Base-by-base conservation (phyloP, 2,329 filamentous ascomycete genomes). In the Colletotrichum sojae region DNA sequence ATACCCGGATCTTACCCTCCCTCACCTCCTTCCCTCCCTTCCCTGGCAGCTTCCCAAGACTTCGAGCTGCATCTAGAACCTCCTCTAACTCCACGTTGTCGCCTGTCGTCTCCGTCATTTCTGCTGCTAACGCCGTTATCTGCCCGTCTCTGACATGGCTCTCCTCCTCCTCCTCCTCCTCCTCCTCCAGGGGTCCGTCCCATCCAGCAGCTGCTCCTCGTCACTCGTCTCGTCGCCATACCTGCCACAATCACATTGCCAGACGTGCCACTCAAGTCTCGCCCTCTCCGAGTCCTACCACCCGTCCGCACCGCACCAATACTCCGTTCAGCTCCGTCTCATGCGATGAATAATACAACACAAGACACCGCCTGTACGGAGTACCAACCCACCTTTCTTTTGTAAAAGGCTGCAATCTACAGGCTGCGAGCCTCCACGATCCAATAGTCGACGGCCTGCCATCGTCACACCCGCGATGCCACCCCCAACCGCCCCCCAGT, bases 41-140 rank as follows among this genome's bases (percentile, higher is more conserved):
- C 31, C 27, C 27, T 31, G 61, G 31, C 66, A 43, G 31, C 61
- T 59, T 59, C 43, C 51, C 49, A 36, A 48, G n/a, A 45, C 48
- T 59, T 66, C 61, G 54, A 60, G 31, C 40, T 60, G 66, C 62
- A 25, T 69, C 66, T 66, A 61, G 62, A 68, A 69, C 49, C 40
- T 60, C 40, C 49, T 43, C 49, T 20, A 31, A 16, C n/a, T 5
- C 48, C 39, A 12, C 25, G n/a, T 8, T 4, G 16, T 40, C 40
- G 40, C 15, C 31, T 49, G 46, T 53, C 62, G 18, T 59, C 13
- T 54, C 16, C 22, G 18, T 45, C 62, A 56, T 60, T 66, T 36
- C 31, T 43, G 55, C 55, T 66, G 55, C 49, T 49, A 39, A 39
- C 54, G 53, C 62, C 55, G 54, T 64, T 54, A 45, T 65, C 61